Percentiles rank a stretch among this genome's conserved stretches.
These are phyloP conservation scores for Actinomortierella wolfii DNA, from an alignment of 371 early-diverging fungal species.

Conservation along the genomic window DNA sequence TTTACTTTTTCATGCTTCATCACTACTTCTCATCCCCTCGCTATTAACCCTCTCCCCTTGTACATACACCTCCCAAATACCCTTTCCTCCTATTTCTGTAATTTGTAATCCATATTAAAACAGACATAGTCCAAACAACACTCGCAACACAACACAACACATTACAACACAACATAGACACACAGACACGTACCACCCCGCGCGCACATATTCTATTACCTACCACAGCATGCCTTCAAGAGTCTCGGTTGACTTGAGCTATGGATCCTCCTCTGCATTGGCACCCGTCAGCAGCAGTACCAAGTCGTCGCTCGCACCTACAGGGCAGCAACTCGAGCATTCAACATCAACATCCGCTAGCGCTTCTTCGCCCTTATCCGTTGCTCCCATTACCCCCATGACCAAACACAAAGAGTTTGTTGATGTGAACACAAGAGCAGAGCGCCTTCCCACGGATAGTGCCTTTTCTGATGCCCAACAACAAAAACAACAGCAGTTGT, in stretches of 20 bases:
- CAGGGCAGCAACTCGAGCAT: too few species aligned
- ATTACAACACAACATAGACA: not conserved
- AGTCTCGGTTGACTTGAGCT: slow-evolving; percentile 21
- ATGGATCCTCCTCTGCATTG: too few species aligned
- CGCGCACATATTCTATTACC: not conserved
- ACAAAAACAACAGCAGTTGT: too few species aligned
- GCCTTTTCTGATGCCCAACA: too few species aligned
- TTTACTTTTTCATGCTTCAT: not conserved
- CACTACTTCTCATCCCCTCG: not conserved
- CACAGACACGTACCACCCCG: not conserved
- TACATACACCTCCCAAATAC: not conserved
- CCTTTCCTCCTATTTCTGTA: not conserved
- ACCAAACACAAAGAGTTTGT: too few species aligned
- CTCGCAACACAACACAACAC: not conserved
- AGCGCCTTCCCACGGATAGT: too few species aligned
- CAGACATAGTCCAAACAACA: not conserved
- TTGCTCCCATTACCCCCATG: not conserved
- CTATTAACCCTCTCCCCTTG: not conserved
- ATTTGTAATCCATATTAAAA: not conserved
- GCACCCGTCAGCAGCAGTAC: too few species aligned
- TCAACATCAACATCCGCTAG: too few species aligned
- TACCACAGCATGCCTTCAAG: slow-evolving; percentile 20
- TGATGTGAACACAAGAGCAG: too few species aligned
- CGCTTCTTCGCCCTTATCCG: too few species aligned
- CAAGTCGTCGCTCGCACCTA: too few species aligned